Conservation (phyloP, 129 eudicot genomes). For the sunflower (Helianthus annuus) region DNA sequence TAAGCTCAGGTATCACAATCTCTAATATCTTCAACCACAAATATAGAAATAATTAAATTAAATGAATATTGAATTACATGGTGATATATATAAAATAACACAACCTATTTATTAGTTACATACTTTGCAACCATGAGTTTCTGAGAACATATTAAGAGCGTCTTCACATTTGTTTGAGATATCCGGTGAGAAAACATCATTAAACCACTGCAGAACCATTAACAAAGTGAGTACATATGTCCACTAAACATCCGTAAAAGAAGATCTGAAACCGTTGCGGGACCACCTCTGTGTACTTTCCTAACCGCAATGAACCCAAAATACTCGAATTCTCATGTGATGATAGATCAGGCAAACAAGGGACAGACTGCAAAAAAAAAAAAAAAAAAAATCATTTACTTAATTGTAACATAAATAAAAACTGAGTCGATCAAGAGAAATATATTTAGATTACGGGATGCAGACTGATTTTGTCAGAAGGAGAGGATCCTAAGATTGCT, state of each 20-base stretch:
- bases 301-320: slow-evolving; percentile 66
- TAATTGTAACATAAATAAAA: slow-evolving; percentile 8
- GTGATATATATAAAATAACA: not conserved
- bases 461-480: slow-evolving; percentile 62
- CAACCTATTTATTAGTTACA: not conserved
- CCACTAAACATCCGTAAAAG: slow-evolving; percentile 12
- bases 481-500: slow-evolving; percentile 88
- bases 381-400: slow-evolving; percentile 24
- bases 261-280: slow-evolving; percentile 2
- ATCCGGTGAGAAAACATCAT: slow-evolving; percentile 88
- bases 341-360: slow-evolving; percentile 76
- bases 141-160: slow-evolving; percentile 56
- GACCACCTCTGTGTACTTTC: slow-evolving; percentile 88
- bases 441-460: slow-evolving; percentile 60
- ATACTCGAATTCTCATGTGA: slow-evolving; percentile 47
- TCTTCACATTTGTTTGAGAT: slow-evolving; percentile 83
- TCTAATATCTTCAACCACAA: slow-evolving; percentile 56
- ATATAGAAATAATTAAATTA: slow-evolving; percentile 3
- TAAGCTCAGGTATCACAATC: slow-evolving; percentile 83
- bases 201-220: slow-evolving; percentile 73
- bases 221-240: slow-evolving; percentile 23
- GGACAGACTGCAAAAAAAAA: slow-evolving; percentile 58
- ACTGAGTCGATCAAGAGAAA: not conserved
- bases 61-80: not conserved
- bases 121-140: slow-evolving; percentile 65